Evolutionary conservation across 371 early-diverging fungal species (phyloP), one percentile per base, ranked within the genome.

Genomic region (Blyttiomyces sp.): DNA sequence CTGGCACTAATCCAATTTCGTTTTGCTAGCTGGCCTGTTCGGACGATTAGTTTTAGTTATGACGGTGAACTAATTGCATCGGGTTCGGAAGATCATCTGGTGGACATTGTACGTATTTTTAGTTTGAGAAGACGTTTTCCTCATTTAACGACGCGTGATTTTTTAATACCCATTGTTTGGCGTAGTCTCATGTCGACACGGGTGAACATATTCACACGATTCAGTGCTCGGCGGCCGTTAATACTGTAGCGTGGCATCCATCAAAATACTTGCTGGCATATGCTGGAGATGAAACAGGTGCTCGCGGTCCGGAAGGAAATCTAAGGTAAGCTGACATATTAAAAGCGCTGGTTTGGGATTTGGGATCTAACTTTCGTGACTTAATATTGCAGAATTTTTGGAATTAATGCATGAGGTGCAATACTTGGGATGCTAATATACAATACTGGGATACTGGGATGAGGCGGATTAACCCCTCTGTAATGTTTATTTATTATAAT

Each of bases 231-330:
- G 87, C 88, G 2, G 85, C 91, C 4, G 86, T 86, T 75, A 88
- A 90, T 66, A 84, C 88, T 0, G 84, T 90, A 1, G 88, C 91
- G 32, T 93, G 91, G 91, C 89, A 90, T 63, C 93, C 93, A 16
- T 72, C 66, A 28, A 85, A 86, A 61, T 88, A 88, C 63, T 67
- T 88, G 23, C 77, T 93, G 24, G 91, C 91, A 5, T 93, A 85
- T 73, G 88, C 91, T 1, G 88, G 88, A n/a, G 91, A 90, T 57
- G 89, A 88, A n/a, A n/a, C n/a, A n/a, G n/a, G 34, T n/a, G n/a
- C n/a, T n/a, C n/a, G n/a, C n/a, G n/a, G n/a, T n/a, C n/a, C n/a
- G n/a, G n/a, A n/a, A 46, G 30, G 17, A 13, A 26, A 4, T 7
- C 53, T n/a, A n/a, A n/a, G n/a, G n/a, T n/a, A n/a, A n/a, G n/a